Evolutionary conservation across 495 filamentous ascomycete genomes (phyloP), one percentile per base, ranked within the genome.

Genomic region (Xylaria venustula): DNA sequence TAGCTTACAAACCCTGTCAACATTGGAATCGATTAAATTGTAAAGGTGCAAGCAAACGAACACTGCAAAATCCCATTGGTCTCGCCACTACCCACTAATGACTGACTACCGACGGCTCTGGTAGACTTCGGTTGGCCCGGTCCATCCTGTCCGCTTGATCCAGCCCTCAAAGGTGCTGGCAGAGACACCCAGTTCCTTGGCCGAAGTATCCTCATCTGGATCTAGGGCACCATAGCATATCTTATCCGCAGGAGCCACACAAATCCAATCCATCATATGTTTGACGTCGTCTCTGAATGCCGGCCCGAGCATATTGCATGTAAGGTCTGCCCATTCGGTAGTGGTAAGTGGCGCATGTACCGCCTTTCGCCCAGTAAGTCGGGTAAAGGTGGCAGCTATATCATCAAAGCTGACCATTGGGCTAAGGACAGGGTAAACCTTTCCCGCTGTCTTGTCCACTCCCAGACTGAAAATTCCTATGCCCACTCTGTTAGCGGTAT

Each of bases 41-140:
- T 11, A 34, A 11, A 34, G 11, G 30, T 34, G 11, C 30, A 34
- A 5, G 30, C 30, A 5, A 34, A 34, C 30, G 5, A 34, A 34
- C 5, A 34, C 30, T 34, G 5, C 30, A 34, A 5, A 34, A 11
- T 34, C 11, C 30, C 5, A 34, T 9, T 50, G 26, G 47, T 50
- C 47, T 50, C 7, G 2, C 25, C 5, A 32, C 28, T 11, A 26
- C 25, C 20, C 15, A 19, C 4, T 25, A n/a, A n/a, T 25, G 20
- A 26, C 22, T 19, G 12, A 25, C 19, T 12, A 48, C 2, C 20
- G 3, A 28, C 17, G 3, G 23, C 25, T 23, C 28, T 50, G 7
- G 47, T 50, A 50, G 47, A 50, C 47, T 50, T 50, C 47, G 23
- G 47, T 50, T 50, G 47, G 47, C 19, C 47, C 47, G 25, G 47